Percentiles rank a stretch among this genome's conserved stretches.
These are phyloP conservation scores for Stachybotrys chlorohalonatus DNA, from an alignment of 2,329 filamentous ascomycete species.

Conservation along the genomic window DNA sequence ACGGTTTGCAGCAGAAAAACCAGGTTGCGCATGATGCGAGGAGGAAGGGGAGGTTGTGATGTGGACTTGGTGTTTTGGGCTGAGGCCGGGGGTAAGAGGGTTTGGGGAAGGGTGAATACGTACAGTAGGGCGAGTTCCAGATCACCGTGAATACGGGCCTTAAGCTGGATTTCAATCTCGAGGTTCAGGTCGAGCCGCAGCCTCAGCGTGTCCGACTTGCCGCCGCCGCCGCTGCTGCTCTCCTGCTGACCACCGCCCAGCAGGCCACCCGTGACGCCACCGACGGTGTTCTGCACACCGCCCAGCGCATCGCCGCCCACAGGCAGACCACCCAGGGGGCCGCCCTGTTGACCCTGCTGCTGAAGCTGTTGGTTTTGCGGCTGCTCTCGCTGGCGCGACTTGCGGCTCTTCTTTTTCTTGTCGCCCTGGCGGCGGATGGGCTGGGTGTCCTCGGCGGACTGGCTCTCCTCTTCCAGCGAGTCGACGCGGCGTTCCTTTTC, in stretches of 20 bases:
- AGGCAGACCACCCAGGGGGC: conserved; percentile 27
- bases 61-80: background rate
- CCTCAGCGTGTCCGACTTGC: conserved; percentile 46
- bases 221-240: conserved; percentile 23
- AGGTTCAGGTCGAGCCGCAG: conserved; percentile 71
- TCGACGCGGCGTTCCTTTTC: conserved; percentile 18
- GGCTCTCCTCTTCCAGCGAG: conserved; percentile 11
- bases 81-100: conserved; percentile 27
- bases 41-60: background rate
- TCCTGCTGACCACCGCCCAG: conserved; percentile 23
- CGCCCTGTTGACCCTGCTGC: conserved; percentile 8
- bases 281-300: conserved; percentile 31
- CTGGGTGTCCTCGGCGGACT: conserved; percentile 12
- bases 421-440: conserved; percentile 12
- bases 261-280: conserved; percentile 27
- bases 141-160: conserved; percentile 79
- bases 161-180: conserved; percentile 76
- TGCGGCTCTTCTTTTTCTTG: conserved; percentile 22
- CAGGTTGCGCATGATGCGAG: conserved; percentile 3
- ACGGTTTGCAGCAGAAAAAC: background rate
- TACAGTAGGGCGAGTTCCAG: conserved; percentile 63
- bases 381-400: conserved; percentile 2
- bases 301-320: conserved; percentile 26
- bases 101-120: conserved; percentile 32
- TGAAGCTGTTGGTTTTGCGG: conserved; percentile 6